phyloP scores from a whole-genome alignment of 108 stramenopile genomes.

The Discostella pseudostelligera region DNA sequence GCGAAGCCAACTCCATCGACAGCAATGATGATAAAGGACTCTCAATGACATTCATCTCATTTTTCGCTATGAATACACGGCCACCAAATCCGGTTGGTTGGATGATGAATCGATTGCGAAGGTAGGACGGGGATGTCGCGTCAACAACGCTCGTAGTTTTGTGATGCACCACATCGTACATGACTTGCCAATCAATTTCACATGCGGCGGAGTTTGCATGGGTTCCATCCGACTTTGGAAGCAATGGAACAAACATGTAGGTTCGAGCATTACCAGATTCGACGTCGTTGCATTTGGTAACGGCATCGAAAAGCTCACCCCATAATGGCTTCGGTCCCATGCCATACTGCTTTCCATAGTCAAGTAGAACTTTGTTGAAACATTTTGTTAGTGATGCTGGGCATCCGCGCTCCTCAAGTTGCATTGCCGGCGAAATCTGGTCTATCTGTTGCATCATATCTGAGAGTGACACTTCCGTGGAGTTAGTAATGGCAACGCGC shows the following conservation, averaged over 20 bases:
- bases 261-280: constrained; percentile 7
- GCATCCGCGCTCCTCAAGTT: background rate
- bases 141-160: background rate
- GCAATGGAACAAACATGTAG: constrained; percentile 33
- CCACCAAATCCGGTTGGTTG: constrained; percentile 24
- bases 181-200: constrained; percentile 27
- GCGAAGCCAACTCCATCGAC: background rate
- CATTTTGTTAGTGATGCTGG: constrained; percentile 21
- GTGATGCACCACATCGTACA: constrained; percentile 19
- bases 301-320: background rate
- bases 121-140: constrained; percentile 6
- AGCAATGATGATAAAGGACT: background rate
- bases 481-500: constrained; percentile 6
- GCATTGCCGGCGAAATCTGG: background rate
- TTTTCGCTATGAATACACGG: constrained; percentile 7
- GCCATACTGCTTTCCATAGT: constrained; percentile 22
- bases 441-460: constrained; percentile 23
- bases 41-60: background rate
- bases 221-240: background rate
- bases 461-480: constrained; percentile 6
- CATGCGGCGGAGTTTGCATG: background rate
- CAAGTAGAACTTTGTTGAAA: constrained; percentile 28
- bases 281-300: background rate
- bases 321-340: background rate
- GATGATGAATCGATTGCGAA: constrained; percentile 33